Percentiles rank a stretch among this genome's conserved stretches.
Conservation (phyloP, 2,329 filamentous ascomycete genomes). For the Fusarium scirpi region DNA sequence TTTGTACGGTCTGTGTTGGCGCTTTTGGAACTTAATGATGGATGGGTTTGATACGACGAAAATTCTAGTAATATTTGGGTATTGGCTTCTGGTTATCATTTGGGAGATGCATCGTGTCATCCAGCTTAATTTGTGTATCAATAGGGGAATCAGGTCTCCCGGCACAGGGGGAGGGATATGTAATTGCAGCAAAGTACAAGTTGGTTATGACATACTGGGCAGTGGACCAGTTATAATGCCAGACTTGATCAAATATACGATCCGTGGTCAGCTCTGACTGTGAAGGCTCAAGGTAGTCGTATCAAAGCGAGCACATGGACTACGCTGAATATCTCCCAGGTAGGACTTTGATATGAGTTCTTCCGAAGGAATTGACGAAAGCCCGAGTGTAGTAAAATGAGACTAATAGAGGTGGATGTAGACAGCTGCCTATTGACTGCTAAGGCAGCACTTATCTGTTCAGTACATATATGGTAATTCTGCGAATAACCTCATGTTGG, state of each 20-base stretch:
- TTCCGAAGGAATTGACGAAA: background rate
- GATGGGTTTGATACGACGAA: slow-evolving; percentile 36
- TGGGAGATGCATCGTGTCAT: slow-evolving; percentile 6
- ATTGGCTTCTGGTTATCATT: slow-evolving; percentile 47
- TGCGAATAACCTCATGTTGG: slow-evolving; percentile 28
- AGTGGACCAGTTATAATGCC: background rate
- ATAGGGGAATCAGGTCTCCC: slow-evolving; percentile 24
- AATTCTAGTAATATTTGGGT: slow-evolving; percentile 48
- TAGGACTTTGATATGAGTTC: background rate
- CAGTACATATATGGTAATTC: background rate
- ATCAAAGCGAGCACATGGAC: background rate
- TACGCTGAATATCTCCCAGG: background rate
- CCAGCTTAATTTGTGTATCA: slow-evolving; percentile 16
- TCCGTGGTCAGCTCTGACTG: background rate
- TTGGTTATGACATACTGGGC: background rate
- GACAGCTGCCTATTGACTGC: background rate
- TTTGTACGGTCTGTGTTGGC: slow-evolving; percentile 35
- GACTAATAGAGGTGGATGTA: background rate
- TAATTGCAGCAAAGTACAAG: slow-evolving; percentile 17
- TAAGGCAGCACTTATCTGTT: background rate
- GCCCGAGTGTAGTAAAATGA: background rate
- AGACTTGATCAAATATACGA: background rate
- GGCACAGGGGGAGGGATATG: slow-evolving; percentile 27
- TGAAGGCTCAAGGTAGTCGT: background rate
- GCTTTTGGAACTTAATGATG: slow-evolving; percentile 36